Base-by-base conservation (phyloP, 441 rosid genomes). In the Syzygium malaccense region DNA sequence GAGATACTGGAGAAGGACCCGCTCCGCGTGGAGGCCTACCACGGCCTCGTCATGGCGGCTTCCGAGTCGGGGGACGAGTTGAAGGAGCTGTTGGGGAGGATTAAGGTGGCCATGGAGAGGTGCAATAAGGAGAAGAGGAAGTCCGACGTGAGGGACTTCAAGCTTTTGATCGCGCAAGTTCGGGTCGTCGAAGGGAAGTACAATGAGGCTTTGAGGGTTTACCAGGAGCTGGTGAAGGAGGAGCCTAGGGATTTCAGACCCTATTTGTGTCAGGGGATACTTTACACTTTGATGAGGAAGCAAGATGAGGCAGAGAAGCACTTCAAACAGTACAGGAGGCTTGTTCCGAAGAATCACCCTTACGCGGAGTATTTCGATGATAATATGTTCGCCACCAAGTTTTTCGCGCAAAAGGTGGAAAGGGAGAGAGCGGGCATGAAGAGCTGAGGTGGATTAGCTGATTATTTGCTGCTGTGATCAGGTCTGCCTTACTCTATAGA, bases 191-290 rank as follows among this genome's bases (percentile, higher is more conserved):
- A 94, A 90, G 96, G 95, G 90, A 94, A 92, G 57, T 94, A 93
- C 55, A 30, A 19, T 4, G 98, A 95, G 88, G 99, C 99, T 23
- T 89, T 98, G 93, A 94, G 93, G 91, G 94, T 96, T 91, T 96
- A 98, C 60, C 93, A 95, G 86, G 96, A 94, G 85, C 89, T 98
- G 78, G 98, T 92, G 87, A 95, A 92, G 87, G 99, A 98, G 91
- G 99, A 96, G 87, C 99, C 98, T 1, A 94, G 91, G 90, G 99
- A 98, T 90, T 98, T 95, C 86, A 93, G 98, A 92, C 99, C 99
- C 0, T 97, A 97, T 88, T 91, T 98, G 80, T 98, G 99, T 85
- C 96, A 95, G 88, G 98, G 98, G 68, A 92, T 98, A 75, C 93
- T 98, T 18, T 97, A 96, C 84, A 92, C 97, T 18, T 87, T 98